Base-by-base conservation (phyloP, 2,329 filamentous ascomycete species). In the Aspergillus pseudotamarii region DNA sequence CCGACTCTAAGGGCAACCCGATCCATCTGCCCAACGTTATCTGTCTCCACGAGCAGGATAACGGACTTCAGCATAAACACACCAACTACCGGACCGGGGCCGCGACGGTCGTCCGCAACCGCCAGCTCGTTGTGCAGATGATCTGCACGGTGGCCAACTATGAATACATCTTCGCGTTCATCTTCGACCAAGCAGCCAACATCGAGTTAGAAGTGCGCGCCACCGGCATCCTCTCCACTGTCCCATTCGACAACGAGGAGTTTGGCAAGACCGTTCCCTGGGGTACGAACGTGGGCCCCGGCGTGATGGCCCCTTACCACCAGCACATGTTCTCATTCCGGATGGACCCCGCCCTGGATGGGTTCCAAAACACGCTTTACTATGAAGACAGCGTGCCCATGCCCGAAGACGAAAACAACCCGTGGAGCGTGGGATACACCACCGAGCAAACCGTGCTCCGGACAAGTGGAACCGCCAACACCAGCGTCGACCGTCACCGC, bases 271-370 rank as follows among this genome's bases (percentile, higher is more conserved):
- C 84, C 14, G 88, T 90, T 4, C 85, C 86, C 2, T 90, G 86
- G 80, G 89, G 88, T 36, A 91, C 88, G 0, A 85, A 90, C 48
- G 88, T 91, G 4, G 87, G 89, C 63, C 88, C 89, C 0, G 88
- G 89, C 51, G 89, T 90, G 19, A 84, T 92, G 38, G 90, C 89
- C 2, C 81, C 83, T 0, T 88, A 91, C 76, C 91, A 93, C 71
- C 91, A 94, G 73, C 91, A 93, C 76, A 90, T 93, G 74, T 92
- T 94, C 78, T 88, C 85, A 3, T 81, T 89, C 6, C 84, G 87
- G 10, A 80, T 89, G 14, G 87, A 89, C 70, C 87, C 87, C 21
- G 85, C 85, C 67, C 79, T 88, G 56, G 86, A 86, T 63, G 87
- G 87, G 0, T 81, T 82, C 64, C 76, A 79, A 30, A 88, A 88